Evolutionary conservation across 2,329 filamentous ascomycete genomes (phyloP), one percentile per base, ranked within the genome.

Genomic region (Cercospora beticola): DNA sequence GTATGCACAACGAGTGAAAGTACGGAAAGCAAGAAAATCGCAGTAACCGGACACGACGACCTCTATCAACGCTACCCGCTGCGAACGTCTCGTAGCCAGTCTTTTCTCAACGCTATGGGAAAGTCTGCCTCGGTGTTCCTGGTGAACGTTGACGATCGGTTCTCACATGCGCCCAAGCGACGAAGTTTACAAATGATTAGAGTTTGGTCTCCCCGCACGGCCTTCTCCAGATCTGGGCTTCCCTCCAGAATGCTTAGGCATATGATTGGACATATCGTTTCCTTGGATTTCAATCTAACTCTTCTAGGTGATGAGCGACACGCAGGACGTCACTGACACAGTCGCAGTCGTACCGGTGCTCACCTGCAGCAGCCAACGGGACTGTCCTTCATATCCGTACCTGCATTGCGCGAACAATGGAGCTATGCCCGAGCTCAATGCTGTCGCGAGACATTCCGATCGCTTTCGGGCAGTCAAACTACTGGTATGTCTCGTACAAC

Each of bases 71-170:
- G 62, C 49, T 64, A 64, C 49, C 28, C 54, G 62, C 46, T 56
- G 49, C 49, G 62, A 64, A 57, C 62, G 62, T 49, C 62, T 64
- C 62, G 46, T 56, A 57, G 62, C 62, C 62, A 64, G 31, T 31
- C 26, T 36, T 31, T 40, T 63, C 43, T 28, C 33, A 21, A 54
- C 60, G 54, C 26, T 23, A 30, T 54, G 40, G 16, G 12, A 21
- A 49, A 26, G 43, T 63, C 61, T 63, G 61, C 61, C 61, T 63
- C 61, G 61, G 61, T 54, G 40, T 31, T 63, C 43, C 61, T 63
- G 59, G 61, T 31, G 43, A 54, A 14, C 18, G 30, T 33, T 63
- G 40, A 36, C 16, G 40, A 63, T 30, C 18, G 40, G 33, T 43
- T 63, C 61, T 56, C 62, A 33, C 62, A 64, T 64, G 46, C 26